Base-by-base conservation (phyloP, 495 filamentous ascomycete genomes). In the Penicillium lagena region DNA sequence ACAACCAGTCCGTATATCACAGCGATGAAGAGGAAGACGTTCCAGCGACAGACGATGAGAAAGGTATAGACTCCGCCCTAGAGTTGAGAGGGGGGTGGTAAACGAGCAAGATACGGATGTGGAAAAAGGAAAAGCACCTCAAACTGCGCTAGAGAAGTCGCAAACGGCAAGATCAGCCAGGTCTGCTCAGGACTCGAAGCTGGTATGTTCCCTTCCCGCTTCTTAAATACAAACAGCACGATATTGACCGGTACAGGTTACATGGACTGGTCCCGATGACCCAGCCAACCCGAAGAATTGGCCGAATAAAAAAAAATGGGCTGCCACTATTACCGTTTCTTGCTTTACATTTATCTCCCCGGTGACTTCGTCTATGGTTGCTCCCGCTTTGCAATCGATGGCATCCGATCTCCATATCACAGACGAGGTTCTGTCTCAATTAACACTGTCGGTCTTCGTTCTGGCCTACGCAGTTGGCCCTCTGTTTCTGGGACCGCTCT, bases 261-360 rank as follows among this genome's bases (percentile, higher is more conserved):
- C 70, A 4, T 84, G 76, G 78, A 62, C 75, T 22, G 71, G 78
- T 1, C 70, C 76, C 5, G 67, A 76, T 29, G 81, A 85, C 46
- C 68, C 71, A 0, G 68, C 71, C 10, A 81, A 83, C 37, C 81
- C 81, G 0, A 73, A 76, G 44, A 79, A 84, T 46, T 85, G 81
- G 81, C 45, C 70, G 0, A 59, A 50, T 5, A 56, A 47, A 12
- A 67, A 71, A 40, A 85, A 85, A 63, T 89, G 85, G 85, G 64
- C 71, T 0, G 77, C 78, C 2, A 81, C 78, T 0, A 49, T 75
- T 27, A 68, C 75, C 13, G 72, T 77, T 15, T 81, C 81, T 0
- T 67, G 68, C 12, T 85, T 82, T 58, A 88, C 83, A 0, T 79
- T 90, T 47, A 84, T 91, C 43, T 87, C 86, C 0, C 85, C 86